Evolutionary conservation across 2,329 filamentous ascomycete genomes (phyloP), one percentile per base, ranked within the genome.

Genomic region (Aspergillaceae sp.): DNA sequence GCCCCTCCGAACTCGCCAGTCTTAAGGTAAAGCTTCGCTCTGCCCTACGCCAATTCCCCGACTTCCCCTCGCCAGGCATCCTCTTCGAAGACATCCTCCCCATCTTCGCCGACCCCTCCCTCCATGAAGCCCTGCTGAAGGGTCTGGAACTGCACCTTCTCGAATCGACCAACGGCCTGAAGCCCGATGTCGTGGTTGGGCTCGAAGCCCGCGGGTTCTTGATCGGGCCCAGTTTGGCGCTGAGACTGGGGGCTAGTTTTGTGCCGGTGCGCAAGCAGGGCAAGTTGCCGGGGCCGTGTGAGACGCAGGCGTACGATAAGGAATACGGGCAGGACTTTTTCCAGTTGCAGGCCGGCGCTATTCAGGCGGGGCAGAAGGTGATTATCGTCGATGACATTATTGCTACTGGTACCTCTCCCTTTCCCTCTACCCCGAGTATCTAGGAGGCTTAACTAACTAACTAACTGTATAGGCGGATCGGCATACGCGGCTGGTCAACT

Each of bases 61-160:
- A 97, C 76, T 97, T 96, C 74, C 91, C 91, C 49, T 83, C 85
- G 55, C 83, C 86, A 40, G 91, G 92, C 67, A 91, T 98, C 64
- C 78, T 94, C 61, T 98, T 98, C 71, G 88, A 96, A 74, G 92
- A 98, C 67, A 97, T 98, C 71, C 84, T 98, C 69, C 92, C 92
- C 51, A 84, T 97, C 64, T 97, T 98, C 75, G 82, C 87, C 66
- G 78, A 88, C 63, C 82, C 83, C 46, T 64, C 68, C 43, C 76
- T 86, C 51, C 91, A 96, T 72, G 75, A 79, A 56, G 77, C 81
- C 46, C 83, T 98, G 48, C 75, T 96, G 66, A 80, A 83, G 60
- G 87, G 88, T 42, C 84, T 97, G 57, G 86, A 94, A 70, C 76
- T 96, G 51, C 84, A 94, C 68, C 77, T 94, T 53, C 71, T 78